Percentiles rank a stretch among this genome's conserved stretches.
Conservation (phyloP, 495 filamentous ascomycete genomes). For the Delitschia confertaspora region DNA sequence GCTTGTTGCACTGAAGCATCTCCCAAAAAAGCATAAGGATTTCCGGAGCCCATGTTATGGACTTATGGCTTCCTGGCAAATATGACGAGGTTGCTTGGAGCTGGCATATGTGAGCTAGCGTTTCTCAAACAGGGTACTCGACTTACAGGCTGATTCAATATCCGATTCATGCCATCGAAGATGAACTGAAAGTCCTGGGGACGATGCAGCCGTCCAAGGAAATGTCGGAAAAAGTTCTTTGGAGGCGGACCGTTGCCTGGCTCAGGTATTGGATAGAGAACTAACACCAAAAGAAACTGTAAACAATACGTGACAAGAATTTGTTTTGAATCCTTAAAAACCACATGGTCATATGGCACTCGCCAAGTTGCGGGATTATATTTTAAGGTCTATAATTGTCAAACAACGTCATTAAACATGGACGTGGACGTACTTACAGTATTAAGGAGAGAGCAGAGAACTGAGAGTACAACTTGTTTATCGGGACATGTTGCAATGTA, state of each 20-base stretch:
- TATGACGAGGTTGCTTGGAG: slow-evolving; percentile 81
- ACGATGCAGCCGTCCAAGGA: slow-evolving; percentile 80
- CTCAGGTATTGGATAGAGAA: slow-evolving; percentile 88
- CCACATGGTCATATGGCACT: slow-evolving; percentile 87
- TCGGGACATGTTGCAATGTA: slow-evolving; percentile 82
- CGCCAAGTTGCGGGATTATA: slow-evolving; percentile 95
- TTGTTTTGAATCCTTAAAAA: slow-evolving; percentile 89
- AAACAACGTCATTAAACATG: not conserved
- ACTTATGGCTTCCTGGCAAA: slow-evolving; percentile 75
- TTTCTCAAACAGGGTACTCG: not conserved
- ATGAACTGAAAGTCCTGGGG: slow-evolving; percentile 98
- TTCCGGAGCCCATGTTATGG: slow-evolving; percentile 83
- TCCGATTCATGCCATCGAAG: slow-evolving; percentile 88
- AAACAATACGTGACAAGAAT: slow-evolving; percentile 85
- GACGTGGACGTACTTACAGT: slow-evolving; percentile 53
- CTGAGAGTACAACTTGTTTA: slow-evolving; percentile 81
- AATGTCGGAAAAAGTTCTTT: slow-evolving; percentile 91
- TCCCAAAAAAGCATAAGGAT: slow-evolving; percentile 99
- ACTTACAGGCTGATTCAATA: slow-evolving; percentile 77
- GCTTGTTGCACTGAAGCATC: slow-evolving; percentile 91
- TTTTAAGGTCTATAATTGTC: slow-evolving; percentile 64
- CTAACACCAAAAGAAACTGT: slow-evolving; percentile 77
- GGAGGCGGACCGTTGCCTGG: slow-evolving; percentile 49
- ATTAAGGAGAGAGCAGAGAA: slow-evolving; percentile 87
- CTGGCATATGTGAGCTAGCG: slow-evolving; percentile 34